Evolutionary conservation across 495 filamentous ascomycete genomes (phyloP), one percentile per base, ranked within the genome.

Genomic region (Clohesyomyces aquaticus): DNA sequence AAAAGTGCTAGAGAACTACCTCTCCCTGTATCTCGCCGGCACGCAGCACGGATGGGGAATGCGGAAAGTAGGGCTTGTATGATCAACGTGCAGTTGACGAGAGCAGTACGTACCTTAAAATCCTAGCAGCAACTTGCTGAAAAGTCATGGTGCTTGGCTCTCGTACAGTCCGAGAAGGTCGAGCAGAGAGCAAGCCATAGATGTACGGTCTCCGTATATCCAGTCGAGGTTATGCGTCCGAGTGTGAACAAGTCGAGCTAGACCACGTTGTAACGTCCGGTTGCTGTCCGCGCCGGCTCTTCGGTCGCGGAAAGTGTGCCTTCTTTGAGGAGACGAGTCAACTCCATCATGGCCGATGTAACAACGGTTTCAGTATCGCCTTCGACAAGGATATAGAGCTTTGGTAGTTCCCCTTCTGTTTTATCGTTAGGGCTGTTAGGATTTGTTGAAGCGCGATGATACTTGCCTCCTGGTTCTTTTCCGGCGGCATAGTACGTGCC

Each of bases 331-430:
- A 97, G 75, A 27, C 92, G 83, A 75, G 91, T 92, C 46, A 98
- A 81, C 75, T 98, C 93, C 59, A 86, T 82, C 87, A 98, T 94
- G 16, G 94, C 95, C 75, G 89, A 89, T 48, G 87, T 88, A 2
- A 98, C 94, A 52, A 91, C 88, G 50, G 95, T 77, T 74, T 98
- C 94, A 0, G 95, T 98, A 74, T 98, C 94, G 21, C 94, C 94
- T 71, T 98, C 94, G 32, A 98, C 95, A 35, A 98, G 81, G 70
- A 98, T 96, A 72, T 98, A 98, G 60, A 98, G 79, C 78, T 98
- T 98, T 9, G 94, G 88, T 50, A 88, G 86, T 43, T 86, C 87
- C 22, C 85, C 86, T 1, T 87, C 75, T 38, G 81, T 83, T 19
- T 38, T n/a, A 23, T 38, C 14, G 3, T 62, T 62, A 53, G 59